These are phyloP conservation scores for Melocanna baccifera DNA, from an alignment of 176 grass and related monocot species.

Conservation along the genomic window DNA sequence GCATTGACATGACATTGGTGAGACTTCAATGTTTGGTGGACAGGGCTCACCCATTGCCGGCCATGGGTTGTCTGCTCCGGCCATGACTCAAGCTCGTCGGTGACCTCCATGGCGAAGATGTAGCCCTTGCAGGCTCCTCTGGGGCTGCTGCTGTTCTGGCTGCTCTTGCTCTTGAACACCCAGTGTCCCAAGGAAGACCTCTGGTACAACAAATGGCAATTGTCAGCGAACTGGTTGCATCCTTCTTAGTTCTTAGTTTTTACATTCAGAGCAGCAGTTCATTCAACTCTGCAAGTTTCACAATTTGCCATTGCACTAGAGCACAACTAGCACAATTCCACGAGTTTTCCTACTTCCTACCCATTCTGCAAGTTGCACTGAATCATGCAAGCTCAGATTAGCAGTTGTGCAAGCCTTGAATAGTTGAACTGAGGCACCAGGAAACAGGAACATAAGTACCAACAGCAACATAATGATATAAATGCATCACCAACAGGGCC, in stretches of 20 bases:
- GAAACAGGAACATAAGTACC: neutral
- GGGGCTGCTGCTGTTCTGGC: conserved; percentile 46
- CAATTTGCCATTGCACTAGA: neutral
- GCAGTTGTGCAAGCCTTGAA: neutral
- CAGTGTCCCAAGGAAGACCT: conserved; percentile 59
- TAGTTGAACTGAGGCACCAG: conserved; percentile 3
- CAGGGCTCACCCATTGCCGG: conserved; percentile 60
- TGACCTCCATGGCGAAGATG: conserved; percentile 87
- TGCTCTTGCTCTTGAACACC: conserved; percentile 94
- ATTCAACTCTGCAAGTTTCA: neutral
- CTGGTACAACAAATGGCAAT: conserved; percentile 37
- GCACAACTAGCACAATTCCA: neutral
- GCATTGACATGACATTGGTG: neutral
- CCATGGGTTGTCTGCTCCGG: conserved; percentile 58
- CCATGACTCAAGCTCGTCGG: conserved; percentile 66
- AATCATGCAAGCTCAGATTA: neutral
- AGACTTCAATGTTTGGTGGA: neutral
- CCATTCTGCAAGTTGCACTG: conserved; percentile 1
- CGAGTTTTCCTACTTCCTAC: neutral
- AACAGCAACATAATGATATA: conserved; percentile 7
- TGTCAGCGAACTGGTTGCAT: neutral
- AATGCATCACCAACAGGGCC: conserved; percentile 22
- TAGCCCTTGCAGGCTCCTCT: conserved; percentile 66
- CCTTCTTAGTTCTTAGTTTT: neutral
- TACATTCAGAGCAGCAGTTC: neutral